These are phyloP conservation scores for Crucihimalaya himalaica DNA, from an alignment of 345 rosid genomes.

Conservation along the genomic window DNA sequence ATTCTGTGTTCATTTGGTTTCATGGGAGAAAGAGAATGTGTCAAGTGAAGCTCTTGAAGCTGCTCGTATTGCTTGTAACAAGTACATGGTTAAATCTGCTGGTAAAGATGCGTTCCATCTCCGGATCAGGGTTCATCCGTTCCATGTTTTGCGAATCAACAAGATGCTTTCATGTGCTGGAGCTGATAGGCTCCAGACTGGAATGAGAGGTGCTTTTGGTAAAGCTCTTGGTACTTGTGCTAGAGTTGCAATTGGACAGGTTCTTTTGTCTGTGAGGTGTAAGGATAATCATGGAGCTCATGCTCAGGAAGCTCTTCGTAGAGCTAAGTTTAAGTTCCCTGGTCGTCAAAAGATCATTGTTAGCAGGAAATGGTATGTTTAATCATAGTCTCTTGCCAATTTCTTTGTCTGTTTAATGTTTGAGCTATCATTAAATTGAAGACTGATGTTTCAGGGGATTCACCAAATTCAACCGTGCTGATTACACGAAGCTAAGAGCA, in stretches of 20 bases:
- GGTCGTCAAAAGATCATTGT: slow-evolving; percentile 65
- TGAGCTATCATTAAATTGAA: neutral
- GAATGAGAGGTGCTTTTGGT: slow-evolving; percentile 68
- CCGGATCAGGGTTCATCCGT: slow-evolving; percentile 61
- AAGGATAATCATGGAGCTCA: slow-evolving; percentile 54
- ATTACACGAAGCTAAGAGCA: slow-evolving; percentile 49
- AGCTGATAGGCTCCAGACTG: slow-evolving; percentile 69
- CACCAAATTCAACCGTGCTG: slow-evolving; percentile 55
- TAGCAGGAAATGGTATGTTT: slow-evolving; percentile 60
- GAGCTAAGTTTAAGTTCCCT: slow-evolving; percentile 66
- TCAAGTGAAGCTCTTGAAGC: slow-evolving; percentile 69
- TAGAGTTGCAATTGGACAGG: slow-evolving; percentile 59
- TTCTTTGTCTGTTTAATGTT: neutral
- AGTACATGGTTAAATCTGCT: slow-evolving; percentile 60
- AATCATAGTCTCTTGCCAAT: neutral
- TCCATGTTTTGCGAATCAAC: slow-evolving; percentile 60
- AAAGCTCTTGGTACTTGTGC: slow-evolving; percentile 62
- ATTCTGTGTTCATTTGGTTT: slow-evolving; percentile 66
- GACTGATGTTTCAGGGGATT: slow-evolving; percentile 48
- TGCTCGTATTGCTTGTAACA: slow-evolving; percentile 71
- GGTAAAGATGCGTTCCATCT: slow-evolving; percentile 68
- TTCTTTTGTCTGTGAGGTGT: slow-evolving; percentile 59
- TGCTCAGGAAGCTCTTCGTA: slow-evolving; percentile 65
- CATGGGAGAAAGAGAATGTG: slow-evolving; percentile 71
- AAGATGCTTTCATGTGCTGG: slow-evolving; percentile 79